Base-by-base conservation (phyloP, 768 basidiomycete species). In the Mycena maculata region DNA sequence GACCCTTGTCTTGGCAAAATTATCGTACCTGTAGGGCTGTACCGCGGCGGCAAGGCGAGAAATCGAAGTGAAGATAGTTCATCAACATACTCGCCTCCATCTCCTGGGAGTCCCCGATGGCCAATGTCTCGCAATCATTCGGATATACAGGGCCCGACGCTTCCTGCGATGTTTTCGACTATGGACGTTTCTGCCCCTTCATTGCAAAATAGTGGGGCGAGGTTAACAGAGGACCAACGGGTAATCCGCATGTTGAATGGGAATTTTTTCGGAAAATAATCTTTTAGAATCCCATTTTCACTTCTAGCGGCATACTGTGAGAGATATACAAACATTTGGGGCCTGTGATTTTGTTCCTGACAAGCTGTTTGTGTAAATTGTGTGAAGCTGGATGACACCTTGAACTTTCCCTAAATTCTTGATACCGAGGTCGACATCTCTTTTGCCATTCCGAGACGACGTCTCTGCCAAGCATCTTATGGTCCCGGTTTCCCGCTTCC, bases 241-340 rank as follows among this genome's bases (percentile, higher is more conserved):
- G 79, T 90, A 63, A 88, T 89, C 60, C 84, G 85, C 68, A 86
- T 88, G 82, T 75, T 89, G 57, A 89, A 90, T 71, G 63, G 65
- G 9, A 71, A 64, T 36, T 71, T 70, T 47, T 67, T 63, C 28
- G 60, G 65, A 55, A 62, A 65, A 50, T 62, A 45, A 41, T 42
- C 20, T 22, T 13, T 25, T 47, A 18, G 16, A 42, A 33, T 9
- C 20, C 16, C 20, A 9, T 20, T 12, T 30, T 22, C 12, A 16
- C 41, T 48, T 44, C 20, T 58, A 25, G 38, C 33, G 13, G 33
- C 8, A 18, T 27, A 44, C 44, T 50, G 49, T 47, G 45, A 42
- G 20, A n/a, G 41, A n/a, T 9, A 42, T 42, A n/a, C 20, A 15
- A 9, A 42, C 48, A 48, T 59, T n/a, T 49, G 9, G 31, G 23